Conservation (phyloP, 2,329 filamentous ascomycete genomes). For the Ilyonectria destructans region DNA sequence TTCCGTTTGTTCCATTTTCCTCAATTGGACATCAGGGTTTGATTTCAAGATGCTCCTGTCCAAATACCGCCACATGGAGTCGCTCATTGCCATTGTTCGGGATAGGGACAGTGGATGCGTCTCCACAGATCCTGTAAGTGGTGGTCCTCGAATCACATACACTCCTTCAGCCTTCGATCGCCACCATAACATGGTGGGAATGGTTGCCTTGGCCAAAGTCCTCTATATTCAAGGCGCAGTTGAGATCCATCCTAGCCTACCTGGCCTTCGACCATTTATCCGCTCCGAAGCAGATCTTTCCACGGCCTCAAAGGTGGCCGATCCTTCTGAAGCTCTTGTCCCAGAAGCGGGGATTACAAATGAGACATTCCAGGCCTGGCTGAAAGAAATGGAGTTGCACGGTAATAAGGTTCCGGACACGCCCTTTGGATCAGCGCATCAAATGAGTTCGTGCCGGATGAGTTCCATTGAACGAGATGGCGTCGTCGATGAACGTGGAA, state of each 20-base stretch:
- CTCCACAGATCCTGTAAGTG: neutral
- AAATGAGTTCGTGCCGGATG: too few species aligned
- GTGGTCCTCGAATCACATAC: conserved; percentile 12
- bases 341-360: neutral
- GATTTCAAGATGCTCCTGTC: conserved; percentile 26
- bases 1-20: conserved; percentile 9
- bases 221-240: conserved; percentile 24
- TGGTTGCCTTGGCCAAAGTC: conserved; percentile 21
- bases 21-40: conserved; percentile 20
- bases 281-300: neutral
- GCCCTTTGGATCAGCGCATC: too few species aligned
- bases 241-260: conserved; percentile 18
- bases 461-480: too few species aligned
- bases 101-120: conserved; percentile 11
- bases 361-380: conserved; percentile 12
- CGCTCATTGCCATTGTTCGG: conserved; percentile 15
- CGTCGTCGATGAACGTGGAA: too few species aligned
- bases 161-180: conserved; percentile 23
- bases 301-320: neutral
- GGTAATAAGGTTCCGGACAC: neutral
- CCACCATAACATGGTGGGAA: conserved; percentile 13
- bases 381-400: conserved; percentile 14
- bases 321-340: too few species aligned
- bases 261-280: conserved; percentile 25
- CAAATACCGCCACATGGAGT: conserved; percentile 22